Evolutionary conservation across 306 rosid genomes (phyloP), one percentile per base, ranked within the genome.

Genomic region (Sicyos baderoa): DNA sequence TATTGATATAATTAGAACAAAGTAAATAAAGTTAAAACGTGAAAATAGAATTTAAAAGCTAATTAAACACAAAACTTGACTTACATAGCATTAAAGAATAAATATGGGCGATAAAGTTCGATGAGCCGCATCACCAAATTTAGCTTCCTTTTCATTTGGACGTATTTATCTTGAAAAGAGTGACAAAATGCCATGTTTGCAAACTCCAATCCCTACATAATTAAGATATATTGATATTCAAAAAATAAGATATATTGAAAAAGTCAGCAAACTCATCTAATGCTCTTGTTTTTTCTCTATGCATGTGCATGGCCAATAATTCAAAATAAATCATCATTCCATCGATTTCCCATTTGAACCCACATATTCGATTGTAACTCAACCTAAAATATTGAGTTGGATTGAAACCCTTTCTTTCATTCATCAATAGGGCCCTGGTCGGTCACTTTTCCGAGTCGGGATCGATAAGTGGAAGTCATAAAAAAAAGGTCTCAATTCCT

Each of bases 1-100:
- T 44, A 44, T 44, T 10, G 12, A 9, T 44, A 44, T 10, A 19
- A 6, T 0, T 4, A n/a, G 32, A 50, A n/a, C 0, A 0, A 13
- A 55, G 5, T 21, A 1, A 52, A 50, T 9, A 42, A 70, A 17
- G 27, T 32, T 4, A 12, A 16, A 60, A 32, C 68, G 11, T 66
- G n/a, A 57, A 22, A 29, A 25, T 14, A 29, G 7, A 15, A 19
- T 15, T 19, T 35, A 16, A 75, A 54, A 27, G 3, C 3, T 27
- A 27, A 32, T 5, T n/a, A 21, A 22, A 17, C 29, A 25, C 29
- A 49, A 14, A 45, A 0, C 14, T 23, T 61, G 7, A 77, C 97
- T 66, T 84, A 91, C 97, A 85, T 29, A 71, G 89, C 96, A 25
- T 50, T 72, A 83, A 91, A 91, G 86, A 91, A 89, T 80, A 91